Evolutionary conservation across 2,329 filamentous ascomycete species (phyloP), one percentile per base, ranked within the genome.

Genomic region (Sphaerostilbella broomeana): DNA sequence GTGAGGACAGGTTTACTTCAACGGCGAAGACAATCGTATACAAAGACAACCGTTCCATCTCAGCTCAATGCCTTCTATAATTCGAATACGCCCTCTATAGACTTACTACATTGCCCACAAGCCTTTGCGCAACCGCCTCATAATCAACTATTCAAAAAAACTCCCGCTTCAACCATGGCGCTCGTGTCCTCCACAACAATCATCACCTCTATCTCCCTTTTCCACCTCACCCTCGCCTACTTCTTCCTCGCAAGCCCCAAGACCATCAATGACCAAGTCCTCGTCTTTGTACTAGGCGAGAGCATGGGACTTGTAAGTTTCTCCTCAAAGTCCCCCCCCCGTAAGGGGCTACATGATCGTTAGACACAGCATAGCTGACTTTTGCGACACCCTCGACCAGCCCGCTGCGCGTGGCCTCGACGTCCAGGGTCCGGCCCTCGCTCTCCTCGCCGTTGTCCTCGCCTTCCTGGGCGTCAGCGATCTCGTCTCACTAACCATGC

Each of bases 211-310:
- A 68, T 95, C 51, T 84, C 84, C 51, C 75, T 94, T 58, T 87
- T 92, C 68, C 86, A 95, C 65, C 63, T 95, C 48, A 86, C 85
- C 5, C 69, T 92, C 34, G 87, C 81, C 53, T 88, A 82, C 63
- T 86, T 92, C 68, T 83, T 95, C 65, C 72, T 94, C 53, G 82
- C 77, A 28, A 80, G 73, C 43, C 89, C 89, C 5, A 65, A 68
- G 45, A 71, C 75, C 29, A 72, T 95, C 52, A 79, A 84, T 34
- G 82, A 90, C 56, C 86, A 94, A 54, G 79, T 82, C 37, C 61
- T 94, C 16, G 85, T 95, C 33, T 86, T 79, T 51, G 74, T 95
- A 20, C 66, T 95, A 18, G 87, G 87, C 39, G 84, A 94, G 61
- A 79, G 85, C 38, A 85, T 94, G 79, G 78, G 81, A 51, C 75